phyloP scores from a whole-genome alignment of 1,139 yeast genomes.

The Sugiyamaella castrensis region DNA sequence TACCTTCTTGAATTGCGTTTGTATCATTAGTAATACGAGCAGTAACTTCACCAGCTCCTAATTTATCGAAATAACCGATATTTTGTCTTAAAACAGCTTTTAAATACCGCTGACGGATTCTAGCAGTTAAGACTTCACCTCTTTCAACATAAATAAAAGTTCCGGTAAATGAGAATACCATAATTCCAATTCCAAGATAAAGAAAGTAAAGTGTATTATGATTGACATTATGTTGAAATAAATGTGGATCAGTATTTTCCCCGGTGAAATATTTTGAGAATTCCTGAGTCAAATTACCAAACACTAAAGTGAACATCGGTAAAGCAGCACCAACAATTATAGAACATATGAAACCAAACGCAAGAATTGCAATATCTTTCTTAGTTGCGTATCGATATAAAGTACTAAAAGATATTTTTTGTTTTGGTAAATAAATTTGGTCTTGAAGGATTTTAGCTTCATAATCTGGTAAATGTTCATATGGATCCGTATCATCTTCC shows the following conservation, averaged over 20 bases:
- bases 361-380: slow-evolving; percentile 31
- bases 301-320: slow-evolving; percentile 42
- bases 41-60: slow-evolving; percentile 46
- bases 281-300: slow-evolving; percentile 40
- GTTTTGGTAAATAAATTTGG: slow-evolving; percentile 32
- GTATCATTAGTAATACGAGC: slow-evolving; percentile 46
- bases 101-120: slow-evolving; percentile 42
- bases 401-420: slow-evolving; percentile 32
- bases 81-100: slow-evolving; percentile 43
- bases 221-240: slow-evolving; percentile 36
- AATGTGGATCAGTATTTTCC: slow-evolving; percentile 27
- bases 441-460: slow-evolving; percentile 36
- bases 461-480: slow-evolving; percentile 30
- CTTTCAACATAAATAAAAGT: slow-evolving; percentile 40
- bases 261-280: slow-evolving; percentile 37
- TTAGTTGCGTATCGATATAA: slow-evolving; percentile 39
- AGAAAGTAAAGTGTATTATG: slow-evolving; percentile 40
- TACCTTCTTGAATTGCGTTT: slow-evolving; percentile 44
- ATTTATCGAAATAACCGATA: slow-evolving; percentile 44
- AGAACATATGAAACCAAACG: slow-evolving; percentile 34
- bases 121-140: slow-evolving; percentile 43
- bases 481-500: slow-evolving; percentile 15
- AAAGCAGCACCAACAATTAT: slow-evolving; percentile 40
- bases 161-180: slow-evolving; percentile 34
- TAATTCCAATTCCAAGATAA: slow-evolving; percentile 41